Conservation (phyloP, 352 stramenopile species). For the Phytophthora pinifolia region DNA sequence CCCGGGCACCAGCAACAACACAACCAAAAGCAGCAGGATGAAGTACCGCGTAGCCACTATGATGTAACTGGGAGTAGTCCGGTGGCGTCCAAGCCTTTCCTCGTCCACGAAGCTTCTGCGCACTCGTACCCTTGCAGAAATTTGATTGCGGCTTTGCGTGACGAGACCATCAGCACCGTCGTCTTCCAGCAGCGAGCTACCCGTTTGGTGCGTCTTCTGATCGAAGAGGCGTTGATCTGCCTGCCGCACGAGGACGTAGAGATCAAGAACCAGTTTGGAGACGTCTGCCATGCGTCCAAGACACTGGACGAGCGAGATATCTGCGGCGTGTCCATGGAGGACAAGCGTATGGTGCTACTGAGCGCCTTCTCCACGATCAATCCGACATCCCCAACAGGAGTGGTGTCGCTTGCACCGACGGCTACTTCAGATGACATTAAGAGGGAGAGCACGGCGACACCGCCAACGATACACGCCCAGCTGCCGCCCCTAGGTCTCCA, state of each 20-base stretch:
- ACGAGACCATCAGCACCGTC: conserved; percentile 20
- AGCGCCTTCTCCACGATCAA: conserved; percentile 30
- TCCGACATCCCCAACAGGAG: conserved; percentile 22
- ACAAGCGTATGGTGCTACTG: conserved; percentile 28
- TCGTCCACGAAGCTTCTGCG: conserved; percentile 36
- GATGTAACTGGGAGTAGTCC: background rate
- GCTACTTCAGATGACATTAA: conserved; percentile 5
- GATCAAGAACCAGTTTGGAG: conserved; percentile 29
- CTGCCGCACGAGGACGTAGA: conserved; percentile 29
- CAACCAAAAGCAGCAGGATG: background rate
- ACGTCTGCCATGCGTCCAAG: conserved; percentile 23
- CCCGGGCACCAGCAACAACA: conserved; percentile 2
- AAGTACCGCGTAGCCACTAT: background rate
- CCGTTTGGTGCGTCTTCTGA: conserved; percentile 35
- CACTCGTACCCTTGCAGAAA: conserved; percentile 38
- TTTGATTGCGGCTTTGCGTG: conserved; percentile 31
- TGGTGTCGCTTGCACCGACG: conserved; percentile 20
- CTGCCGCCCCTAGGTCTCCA: conserved; percentile 27
- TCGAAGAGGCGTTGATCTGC: conserved; percentile 40
- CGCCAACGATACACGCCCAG: conserved; percentile 22
- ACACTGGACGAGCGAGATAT: conserved; percentile 31
- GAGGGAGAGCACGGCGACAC: background rate
- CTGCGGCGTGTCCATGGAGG: conserved; percentile 29
- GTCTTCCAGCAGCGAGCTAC: conserved; percentile 34
- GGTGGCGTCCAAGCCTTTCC: conserved; percentile 16